phyloP scores from a whole-genome alignment of 768 basidiomycete species.

The Nevesoporus exiguus region DNA sequence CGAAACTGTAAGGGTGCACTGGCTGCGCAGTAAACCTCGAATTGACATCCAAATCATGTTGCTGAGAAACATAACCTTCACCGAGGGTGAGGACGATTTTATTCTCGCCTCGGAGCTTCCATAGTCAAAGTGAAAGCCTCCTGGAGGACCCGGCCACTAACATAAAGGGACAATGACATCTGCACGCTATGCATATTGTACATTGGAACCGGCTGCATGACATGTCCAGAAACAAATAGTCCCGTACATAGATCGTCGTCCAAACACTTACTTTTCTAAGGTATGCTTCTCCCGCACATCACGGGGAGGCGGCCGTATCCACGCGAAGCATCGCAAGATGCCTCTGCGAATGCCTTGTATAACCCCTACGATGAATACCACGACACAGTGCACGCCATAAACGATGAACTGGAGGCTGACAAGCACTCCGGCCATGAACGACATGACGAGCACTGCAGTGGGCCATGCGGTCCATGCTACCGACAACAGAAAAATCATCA shows the following conservation, averaged over 20 bases:
- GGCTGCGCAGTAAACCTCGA: no score
- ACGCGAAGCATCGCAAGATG: constrained; percentile 8
- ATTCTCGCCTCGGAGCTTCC: no score
- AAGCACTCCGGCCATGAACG: constrained; percentile 53
- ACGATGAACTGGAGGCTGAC: constrained; percentile 66
- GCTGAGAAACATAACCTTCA: no score
- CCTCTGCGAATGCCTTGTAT: constrained; percentile 10
- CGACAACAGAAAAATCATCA: constrained; percentile 57
- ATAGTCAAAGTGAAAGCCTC: no score
- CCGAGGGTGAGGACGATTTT: no score
- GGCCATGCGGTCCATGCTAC: constrained; percentile 68
- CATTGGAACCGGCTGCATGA: background rate
- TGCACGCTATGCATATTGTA: constrained; percentile 9
- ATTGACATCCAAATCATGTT: no score
- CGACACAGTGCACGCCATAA: constrained; percentile 40
- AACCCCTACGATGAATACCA: constrained; percentile 10
- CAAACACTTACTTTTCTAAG: background rate
- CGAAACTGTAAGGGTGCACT: no score
- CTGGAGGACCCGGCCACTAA: background rate
- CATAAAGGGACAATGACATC: background rate
- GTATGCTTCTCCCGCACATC: constrained; percentile 13
- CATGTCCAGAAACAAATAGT: background rate
- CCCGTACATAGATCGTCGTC: background rate
- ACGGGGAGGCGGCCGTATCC: constrained; percentile 12
- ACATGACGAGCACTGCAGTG: constrained; percentile 54